A percentile compares a stretch with the other conserved stretches of the same genome.
Evolutionary conservation across 2,329 filamentous ascomycete species (phyloP).

Genomic region (Colletotrichum tanaceti): DNA sequence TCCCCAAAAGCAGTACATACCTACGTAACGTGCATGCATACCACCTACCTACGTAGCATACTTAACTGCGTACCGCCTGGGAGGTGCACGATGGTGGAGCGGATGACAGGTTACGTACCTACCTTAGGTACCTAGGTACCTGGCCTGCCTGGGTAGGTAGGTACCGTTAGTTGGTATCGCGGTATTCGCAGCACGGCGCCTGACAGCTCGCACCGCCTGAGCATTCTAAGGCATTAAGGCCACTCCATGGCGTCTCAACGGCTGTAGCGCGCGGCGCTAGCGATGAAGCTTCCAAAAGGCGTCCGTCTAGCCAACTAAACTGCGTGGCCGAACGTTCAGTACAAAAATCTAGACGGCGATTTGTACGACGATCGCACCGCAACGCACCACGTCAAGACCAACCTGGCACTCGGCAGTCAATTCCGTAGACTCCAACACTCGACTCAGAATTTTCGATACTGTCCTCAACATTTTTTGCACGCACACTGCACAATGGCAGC

Average conservation of each 20-base stretch:
- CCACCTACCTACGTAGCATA: too few species aligned
- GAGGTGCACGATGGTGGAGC: constrained; percentile 34
- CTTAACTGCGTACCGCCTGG: constrained; percentile 8
- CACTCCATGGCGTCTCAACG: constrained; percentile 29
- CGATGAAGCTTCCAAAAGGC: constrained; percentile 28
- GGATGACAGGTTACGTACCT: constrained; percentile 3
- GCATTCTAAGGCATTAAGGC: constrained; percentile 29
- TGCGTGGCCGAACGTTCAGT: constrained; percentile 22
- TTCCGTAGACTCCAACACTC: too few species aligned
- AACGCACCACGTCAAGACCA: constrained; percentile 14
- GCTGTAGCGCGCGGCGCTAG: constrained; percentile 15
- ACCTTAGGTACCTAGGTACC: too few species aligned
- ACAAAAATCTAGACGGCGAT: constrained; percentile 34
- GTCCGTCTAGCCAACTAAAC: constrained; percentile 13
- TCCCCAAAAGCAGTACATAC: constrained; percentile 22
- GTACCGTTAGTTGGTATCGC: not conserved
- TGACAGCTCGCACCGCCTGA: constrained; percentile 7
- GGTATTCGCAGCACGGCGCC: not conserved
- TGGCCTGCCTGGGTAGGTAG: too few species aligned
- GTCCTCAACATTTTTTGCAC: not conserved
- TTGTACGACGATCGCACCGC: constrained; percentile 14
- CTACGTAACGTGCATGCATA: constrained; percentile 23
- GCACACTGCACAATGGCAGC: constrained; percentile 48
- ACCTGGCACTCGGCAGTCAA: not conserved
- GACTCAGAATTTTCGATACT: not conserved